Evolutionary conservation across 2,329 filamentous ascomycete genomes (phyloP), one percentile per base, ranked within the genome.

Genomic region (Penicillium vulpinum): DNA sequence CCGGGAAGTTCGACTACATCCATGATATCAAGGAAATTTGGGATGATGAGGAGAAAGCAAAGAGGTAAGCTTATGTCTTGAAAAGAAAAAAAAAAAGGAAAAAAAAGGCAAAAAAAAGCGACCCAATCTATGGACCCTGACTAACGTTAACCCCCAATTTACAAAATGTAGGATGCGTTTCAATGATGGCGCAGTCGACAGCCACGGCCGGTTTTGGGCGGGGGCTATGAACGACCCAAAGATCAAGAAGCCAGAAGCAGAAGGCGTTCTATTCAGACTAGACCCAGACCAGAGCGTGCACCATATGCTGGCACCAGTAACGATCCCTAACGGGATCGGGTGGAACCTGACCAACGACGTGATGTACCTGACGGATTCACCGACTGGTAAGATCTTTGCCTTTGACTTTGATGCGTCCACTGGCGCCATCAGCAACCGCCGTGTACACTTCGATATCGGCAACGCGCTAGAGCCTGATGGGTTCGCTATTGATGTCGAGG

Each of bases 161-260:
- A 33, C 33, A 16, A 31, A 45, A 43, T 44, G n/a, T 31, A 83
- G 76, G 44, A 78, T 78, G 76, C 80, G 88, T 53, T 82, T 82
- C 73, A 96, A 96, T 70, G 92, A 96, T 70, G 92, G 92, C 45
- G 88, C 86, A 5, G 86, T 90, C 50, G 92, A 96, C 70, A 87
- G 86, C 26, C 82, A 87, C 60, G 92, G 92, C 31, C 81, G 91
- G 33, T 94, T 93, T 76, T 96, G 91, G 89, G 81, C 92, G 6
- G 91, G 91, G 8, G 85, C 85, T 60, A 96, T 96, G 90, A 94
- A 91, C 61, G 91, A 96, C 69, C 88, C 90, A 54, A 79, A 86
- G 67, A 78, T 85, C 44, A 83, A 88, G 72, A 83, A 74, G 10
- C 67, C 70, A 7, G 67, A 64, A 54, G 61, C 74, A 51, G 75